phyloP scores from a whole-genome alignment of 2,329 filamentous ascomycete genomes.

The Monosporascus sp. region DNA sequence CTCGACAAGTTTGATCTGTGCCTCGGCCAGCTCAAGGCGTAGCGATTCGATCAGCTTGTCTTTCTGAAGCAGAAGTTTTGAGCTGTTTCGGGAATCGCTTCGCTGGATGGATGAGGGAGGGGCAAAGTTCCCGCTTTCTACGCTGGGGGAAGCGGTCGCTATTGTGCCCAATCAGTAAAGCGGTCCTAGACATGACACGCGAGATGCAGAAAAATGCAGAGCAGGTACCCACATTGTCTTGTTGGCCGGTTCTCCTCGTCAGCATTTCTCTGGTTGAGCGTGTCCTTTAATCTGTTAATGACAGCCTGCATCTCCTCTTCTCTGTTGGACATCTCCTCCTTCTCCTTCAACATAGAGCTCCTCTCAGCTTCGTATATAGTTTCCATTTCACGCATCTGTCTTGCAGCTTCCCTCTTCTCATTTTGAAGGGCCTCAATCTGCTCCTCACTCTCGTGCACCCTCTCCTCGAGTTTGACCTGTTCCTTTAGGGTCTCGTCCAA shows the following conservation, averaged over 20 bases:
- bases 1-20: conserved; percentile 92
- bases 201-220: neutral
- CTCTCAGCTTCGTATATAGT: conserved; percentile 88
- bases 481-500: conserved; percentile 81
- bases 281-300: conserved; percentile 89
- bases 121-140: conserved; percentile 77
- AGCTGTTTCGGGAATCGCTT: conserved; percentile 85
- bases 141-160: conserved; percentile 57
- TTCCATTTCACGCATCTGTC: conserved; percentile 87
- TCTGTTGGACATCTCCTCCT: conserved; percentile 76
- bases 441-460: conserved; percentile 79
- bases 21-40: conserved; percentile 86
- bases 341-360: conserved; percentile 81
- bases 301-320: conserved; percentile 89
- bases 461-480: conserved; percentile 82
- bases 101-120: conserved; percentile 79
- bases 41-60: conserved; percentile 94
- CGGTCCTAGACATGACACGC: neutral
- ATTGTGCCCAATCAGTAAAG: conserved; percentile 16
- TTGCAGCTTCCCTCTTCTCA: conserved; percentile 76
- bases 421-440: conserved; percentile 75
- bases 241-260: conserved; percentile 55
- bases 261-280: conserved; percentile 64
- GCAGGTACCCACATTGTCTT: conserved; percentile 47
- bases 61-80: conserved; percentile 87